Evolutionary conservation across 768 basidiomycete species (phyloP).

Genomic region (Tricholoma hemisulphureum): DNA sequence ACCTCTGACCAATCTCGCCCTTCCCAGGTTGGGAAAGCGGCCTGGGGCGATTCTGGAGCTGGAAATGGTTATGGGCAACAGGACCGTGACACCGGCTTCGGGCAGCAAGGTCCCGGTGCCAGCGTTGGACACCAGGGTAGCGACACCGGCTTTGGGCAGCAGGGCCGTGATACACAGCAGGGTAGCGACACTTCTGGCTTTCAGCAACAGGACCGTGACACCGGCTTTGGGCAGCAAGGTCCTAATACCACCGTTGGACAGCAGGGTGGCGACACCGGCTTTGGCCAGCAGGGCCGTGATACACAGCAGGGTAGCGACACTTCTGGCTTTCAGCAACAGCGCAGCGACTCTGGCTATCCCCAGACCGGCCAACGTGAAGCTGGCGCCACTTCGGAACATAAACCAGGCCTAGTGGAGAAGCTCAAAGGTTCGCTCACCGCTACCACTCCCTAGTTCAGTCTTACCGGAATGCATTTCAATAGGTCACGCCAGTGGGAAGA

Average conservation of each 20-base stretch:
- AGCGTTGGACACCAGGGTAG: neutral
- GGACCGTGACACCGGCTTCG: neutral
- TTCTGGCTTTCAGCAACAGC: too few relatives aligned
- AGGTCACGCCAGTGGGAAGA: neutral
- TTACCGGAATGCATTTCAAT: neutral
- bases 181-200: too few relatives aligned
- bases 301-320: neutral
- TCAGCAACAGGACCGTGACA: neutral
- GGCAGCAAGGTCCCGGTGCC: too few relatives aligned
- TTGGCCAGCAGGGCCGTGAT: neutral
- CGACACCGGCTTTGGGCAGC: neutral
- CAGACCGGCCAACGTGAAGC: slow-evolving; percentile 1
- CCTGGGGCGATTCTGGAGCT: neutral
- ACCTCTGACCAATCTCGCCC: neutral
- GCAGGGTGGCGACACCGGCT: neutral
- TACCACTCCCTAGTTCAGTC: neutral
- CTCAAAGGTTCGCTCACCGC: slow-evolving; percentile 4
- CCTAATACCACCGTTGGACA: too few relatives aligned
- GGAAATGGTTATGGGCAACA: neutral
- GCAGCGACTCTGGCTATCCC: too few relatives aligned
- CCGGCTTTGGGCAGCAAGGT: neutral
- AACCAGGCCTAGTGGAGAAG: slow-evolving; percentile 16
- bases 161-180: neutral
- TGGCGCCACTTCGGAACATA: neutral
- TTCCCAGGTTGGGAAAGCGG: neutral